Evolutionary conservation across 768 basidiomycete genomes (phyloP), one percentile per base, ranked within the genome.

Genomic region (Lentinus brumalis): DNA sequence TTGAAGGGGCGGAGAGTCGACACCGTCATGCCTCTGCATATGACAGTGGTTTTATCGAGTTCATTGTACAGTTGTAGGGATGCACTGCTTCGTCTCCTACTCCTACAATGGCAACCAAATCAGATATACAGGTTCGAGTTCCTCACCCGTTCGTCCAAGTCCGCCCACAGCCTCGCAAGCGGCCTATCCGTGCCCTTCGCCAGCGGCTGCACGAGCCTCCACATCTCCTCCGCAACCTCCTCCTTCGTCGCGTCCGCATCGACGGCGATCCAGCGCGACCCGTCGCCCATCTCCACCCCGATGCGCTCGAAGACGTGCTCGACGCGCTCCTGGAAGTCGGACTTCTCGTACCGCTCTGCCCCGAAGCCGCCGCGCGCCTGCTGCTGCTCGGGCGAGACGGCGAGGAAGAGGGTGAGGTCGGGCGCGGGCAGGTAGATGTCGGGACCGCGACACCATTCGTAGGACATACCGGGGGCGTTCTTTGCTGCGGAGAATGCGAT

Each of bases 401-500:
- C 86, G 60, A 99, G 86, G 78, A 96, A 97, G 46, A 98, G 67
- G 0, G 88, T 88, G 41, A 96, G 73, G 71, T 98, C 97, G 0
- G 96, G 96, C 0, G 88, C 81, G 10, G 96, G 97, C 16, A 99
- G 87, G 8, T 85, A 83, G n/a, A 86, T 76, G 65, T 99, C 96
- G 5, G 96, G 95, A 1, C 86, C 78, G 51, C 85, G 81, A 72
- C 95, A 96, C 92, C 93, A 99, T 15, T 84, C 80, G 65, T 88
- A 89, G 0, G 88, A 78, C 51, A 96, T 66, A 40, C 58, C 61
- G 3, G 57, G 62, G 31, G 64, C 54, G 50, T 70, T 70, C 53
- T 60, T 60, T 11, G 80, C 79, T 66, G 89, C 88, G 14, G 88
- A 89, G 73, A 98, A 98, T 2, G 94, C 95, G 64, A 95, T 88